Evolutionary conservation across 768 basidiomycete species (phyloP).

Genomic region (Lentinus brumalis): DNA sequence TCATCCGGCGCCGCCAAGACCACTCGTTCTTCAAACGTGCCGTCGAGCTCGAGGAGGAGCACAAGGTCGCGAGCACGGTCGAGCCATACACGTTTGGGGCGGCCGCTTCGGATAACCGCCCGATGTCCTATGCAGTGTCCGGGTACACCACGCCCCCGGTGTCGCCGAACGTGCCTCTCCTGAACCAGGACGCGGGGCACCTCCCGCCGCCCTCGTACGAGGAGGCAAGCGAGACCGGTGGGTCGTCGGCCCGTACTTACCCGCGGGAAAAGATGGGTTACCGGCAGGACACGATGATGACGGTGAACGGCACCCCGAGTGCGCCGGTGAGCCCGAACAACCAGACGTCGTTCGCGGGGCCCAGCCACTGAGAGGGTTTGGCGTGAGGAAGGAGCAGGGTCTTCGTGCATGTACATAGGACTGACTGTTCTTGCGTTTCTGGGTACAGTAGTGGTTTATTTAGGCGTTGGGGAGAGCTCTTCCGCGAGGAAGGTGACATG

Average conservation of each 20-base stretch:
- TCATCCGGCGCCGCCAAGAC: conserved; percentile 26
- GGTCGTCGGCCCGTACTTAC: not conserved
- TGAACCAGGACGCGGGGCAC: conserved; percentile 14
- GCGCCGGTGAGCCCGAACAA: conserved; percentile 12
- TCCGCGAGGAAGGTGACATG: no score
- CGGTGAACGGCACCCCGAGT: not conserved
- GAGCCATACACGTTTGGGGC: conserved; percentile 27
- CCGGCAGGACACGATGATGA: conserved; percentile 11
- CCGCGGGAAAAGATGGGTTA: conserved; percentile 14
- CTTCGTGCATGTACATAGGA: no score
- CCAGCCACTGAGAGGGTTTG: not conserved
- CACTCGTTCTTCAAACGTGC: conserved; percentile 23
- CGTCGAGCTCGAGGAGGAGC: conserved; percentile 25
- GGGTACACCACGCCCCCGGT: conserved; percentile 2
- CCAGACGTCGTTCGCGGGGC: conserved; percentile 10
- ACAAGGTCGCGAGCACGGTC: conserved; percentile 27
- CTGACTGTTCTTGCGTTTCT: no score
- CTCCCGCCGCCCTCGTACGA: conserved; percentile 26
- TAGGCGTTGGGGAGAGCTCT: no score
- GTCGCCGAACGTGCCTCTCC: conserved; percentile 17
- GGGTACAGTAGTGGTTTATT: no score
- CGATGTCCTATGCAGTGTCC: not conserved
- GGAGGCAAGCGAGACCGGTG: conserved; percentile 20
- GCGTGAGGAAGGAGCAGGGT: no score
- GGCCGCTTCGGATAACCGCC: not conserved